Evolutionary conservation across 352 stramenopile genomes (phyloP).

Genomic region (Pythium phragmitis): DNA sequence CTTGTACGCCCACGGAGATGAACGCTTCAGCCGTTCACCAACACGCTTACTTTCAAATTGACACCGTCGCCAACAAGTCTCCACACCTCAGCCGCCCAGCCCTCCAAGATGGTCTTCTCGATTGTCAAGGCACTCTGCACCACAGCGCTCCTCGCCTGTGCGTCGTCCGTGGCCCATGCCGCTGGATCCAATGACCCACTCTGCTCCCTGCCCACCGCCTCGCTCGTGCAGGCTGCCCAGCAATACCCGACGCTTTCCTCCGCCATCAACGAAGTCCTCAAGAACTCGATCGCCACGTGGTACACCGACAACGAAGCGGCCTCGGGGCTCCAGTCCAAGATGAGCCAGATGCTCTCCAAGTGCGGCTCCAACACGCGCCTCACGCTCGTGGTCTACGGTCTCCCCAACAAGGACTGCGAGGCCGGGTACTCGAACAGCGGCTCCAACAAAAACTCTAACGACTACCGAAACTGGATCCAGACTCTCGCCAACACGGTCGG

Average conservation of each 20-base stretch:
- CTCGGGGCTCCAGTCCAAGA: slow-evolving; percentile 10
- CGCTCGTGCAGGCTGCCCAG: neutral
- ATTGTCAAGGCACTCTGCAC: neutral
- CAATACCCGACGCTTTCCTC: slow-evolving; percentile 2
- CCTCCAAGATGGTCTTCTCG: no score
- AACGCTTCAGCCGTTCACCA: no score
- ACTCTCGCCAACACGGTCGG: slow-evolving; percentile 37
- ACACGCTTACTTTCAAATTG: no score
- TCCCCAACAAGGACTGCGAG: slow-evolving; percentile 74
- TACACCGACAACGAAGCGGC: slow-evolving; percentile 50
- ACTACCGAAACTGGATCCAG: slow-evolving; percentile 50
- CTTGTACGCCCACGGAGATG: no score
- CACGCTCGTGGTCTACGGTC: slow-evolving; percentile 62
- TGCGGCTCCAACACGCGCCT: slow-evolving; percentile 29
- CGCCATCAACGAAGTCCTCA: slow-evolving; percentile 4
- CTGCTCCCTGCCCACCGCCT: neutral
- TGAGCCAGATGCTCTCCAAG: slow-evolving; percentile 32
- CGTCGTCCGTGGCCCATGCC: neutral
- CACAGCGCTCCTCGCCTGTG: neutral
- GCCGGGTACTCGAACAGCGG: slow-evolving; percentile 19
- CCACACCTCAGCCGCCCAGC: no score
- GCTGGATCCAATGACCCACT: neutral
- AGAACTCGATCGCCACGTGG: slow-evolving; percentile 41
- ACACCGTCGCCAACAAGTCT: no score
- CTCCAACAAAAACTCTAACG: slow-evolving; percentile 31